Evolutionary conservation across 768 basidiomycete species (phyloP).

Genomic region (Brasilioporus rufonigricans): DNA sequence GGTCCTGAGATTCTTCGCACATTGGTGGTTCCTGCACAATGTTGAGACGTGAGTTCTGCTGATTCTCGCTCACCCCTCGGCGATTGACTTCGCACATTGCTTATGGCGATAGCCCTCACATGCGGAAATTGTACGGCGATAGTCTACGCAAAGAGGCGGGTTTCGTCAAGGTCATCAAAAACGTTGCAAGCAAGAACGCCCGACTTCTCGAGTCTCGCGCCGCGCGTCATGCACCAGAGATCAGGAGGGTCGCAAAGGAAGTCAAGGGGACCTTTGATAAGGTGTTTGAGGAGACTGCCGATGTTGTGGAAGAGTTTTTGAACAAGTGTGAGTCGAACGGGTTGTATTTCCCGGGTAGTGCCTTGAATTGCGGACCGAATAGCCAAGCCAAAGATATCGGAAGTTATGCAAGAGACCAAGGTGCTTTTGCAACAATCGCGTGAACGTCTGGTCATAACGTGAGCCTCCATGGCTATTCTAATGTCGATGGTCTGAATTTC

Average conservation of each 20-base stretch:
- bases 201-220: slow-evolving; percentile 72
- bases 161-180: slow-evolving; percentile 97
- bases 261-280: slow-evolving; percentile 95
- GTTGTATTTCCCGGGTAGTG: neutral
- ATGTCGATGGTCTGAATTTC: neutral
- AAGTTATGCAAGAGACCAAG: slow-evolving; percentile 92
- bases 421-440: slow-evolving; percentile 86
- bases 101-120: slow-evolving; percentile 75
- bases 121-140: slow-evolving; percentile 94
- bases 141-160: slow-evolving; percentile 94
- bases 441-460: slow-evolving; percentile 92
- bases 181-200: slow-evolving; percentile 81
- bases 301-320: slow-evolving; percentile 91
- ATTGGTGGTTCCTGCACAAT: slow-evolving; percentile 93
- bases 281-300: slow-evolving; percentile 91
- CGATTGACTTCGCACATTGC: neutral
- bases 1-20: slow-evolving; percentile 78
- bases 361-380: slow-evolving; percentile 10
- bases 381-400: slow-evolving; percentile 88
- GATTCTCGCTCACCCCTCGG: neutral
- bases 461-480: slow-evolving; percentile 29
- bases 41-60: slow-evolving; percentile 77
- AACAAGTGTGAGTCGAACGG: slow-evolving; percentile 66
- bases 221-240: slow-evolving; percentile 78
- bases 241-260: slow-evolving; percentile 81